Evolutionary conservation across 2,329 filamentous ascomycete genomes (phyloP), one percentile per base, ranked within the genome.

Genomic region (Xylaria sp.): DNA sequence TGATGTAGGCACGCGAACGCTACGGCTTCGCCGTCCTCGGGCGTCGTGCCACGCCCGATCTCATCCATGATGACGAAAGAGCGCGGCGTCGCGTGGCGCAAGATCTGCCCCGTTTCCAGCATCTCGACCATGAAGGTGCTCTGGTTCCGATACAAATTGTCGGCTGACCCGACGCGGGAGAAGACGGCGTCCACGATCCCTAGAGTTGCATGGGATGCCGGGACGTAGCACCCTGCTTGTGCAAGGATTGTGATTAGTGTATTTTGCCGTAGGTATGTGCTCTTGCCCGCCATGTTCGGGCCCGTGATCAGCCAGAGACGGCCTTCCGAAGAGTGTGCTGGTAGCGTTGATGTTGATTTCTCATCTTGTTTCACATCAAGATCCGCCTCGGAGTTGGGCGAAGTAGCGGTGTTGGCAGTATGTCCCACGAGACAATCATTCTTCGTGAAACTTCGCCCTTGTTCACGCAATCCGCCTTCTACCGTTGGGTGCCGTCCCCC

Each of bases 101-200:
- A 83, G 54, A 99, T 99, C 25, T 90, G 85, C 1, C 94, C 93
- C 19, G 95, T 97, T 78, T 99, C 95, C 2, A 97, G 84, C 95
- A 99, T 99, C 79, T 99, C 95, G 1, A 98, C 92, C 95, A 99
- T 98, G 77, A 99, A 99, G 0, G 96, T 99, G 54, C 92, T 97
- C 76, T 98, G 93, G 78, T 97, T 91, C 52, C 88, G 87, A 79
- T 91, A 97, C n/a, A 99, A 82, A 74, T 97, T 94, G 75, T 99
- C 96, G 1, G 94, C 95, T 1, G 93, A 96, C 1, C 95, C 95
- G 21, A 96, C 90, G 73, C 95, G 91, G 73, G 90, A 95, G 80
- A 96, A 98, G 55, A 99, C 90, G 71, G 94, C 92, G 77, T 99
- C 95, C n/a, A 97, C 93, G 43, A 99, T 82, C 1, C 94, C 93